Evolutionary conservation across 2,329 filamentous ascomycete species (phyloP).

Genomic region (Bipolaris sorokiniana): DNA sequence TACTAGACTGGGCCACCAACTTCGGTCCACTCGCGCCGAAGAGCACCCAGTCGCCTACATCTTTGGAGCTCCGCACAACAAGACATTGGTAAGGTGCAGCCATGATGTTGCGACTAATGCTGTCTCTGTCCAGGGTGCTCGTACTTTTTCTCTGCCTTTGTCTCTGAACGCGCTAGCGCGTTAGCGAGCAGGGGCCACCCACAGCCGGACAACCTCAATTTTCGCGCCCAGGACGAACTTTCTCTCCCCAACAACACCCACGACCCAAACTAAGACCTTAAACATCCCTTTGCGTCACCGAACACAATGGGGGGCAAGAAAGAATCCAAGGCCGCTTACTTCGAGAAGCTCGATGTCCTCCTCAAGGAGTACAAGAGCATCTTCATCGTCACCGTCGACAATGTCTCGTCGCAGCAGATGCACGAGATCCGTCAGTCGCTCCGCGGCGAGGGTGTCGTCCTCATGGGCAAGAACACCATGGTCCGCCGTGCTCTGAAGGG

Average conservation of each 20-base stretch:
- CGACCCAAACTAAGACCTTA: slow-evolving; percentile 73
- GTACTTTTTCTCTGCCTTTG: slow-evolving; percentile 18
- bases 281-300: slow-evolving; percentile 94
- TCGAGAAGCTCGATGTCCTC: slow-evolving; percentile 98
- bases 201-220: slow-evolving; percentile 34
- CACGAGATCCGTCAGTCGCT: slow-evolving; percentile 97
- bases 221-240: slow-evolving; percentile 25
- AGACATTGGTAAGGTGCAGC: slow-evolving; percentile 52
- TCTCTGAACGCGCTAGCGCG: slow-evolving; percentile 22
- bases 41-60: slow-evolving; percentile 56
- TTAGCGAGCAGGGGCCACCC: slow-evolving; percentile 26
- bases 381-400: slow-evolving; percentile 92
- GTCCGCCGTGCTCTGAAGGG: slow-evolving; percentile 97
- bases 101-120: slow-evolving; percentile 30
- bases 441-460: slow-evolving; percentile 88
- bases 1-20: slow-evolving; percentile 61
- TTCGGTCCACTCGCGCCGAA: slow-evolving; percentile 76
- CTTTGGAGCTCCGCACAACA: slow-evolving; percentile 26
- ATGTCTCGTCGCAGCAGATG: slow-evolving; percentile 99
- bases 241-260: slow-evolving; percentile 29
- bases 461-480: slow-evolving; percentile 99
- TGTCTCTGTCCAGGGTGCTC: slow-evolving; percentile 9
- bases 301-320: slow-evolving; percentile 99
- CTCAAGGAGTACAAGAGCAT: slow-evolving; percentile 96
- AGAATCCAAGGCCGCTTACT: slow-evolving; percentile 96